phyloP scores from a whole-genome alignment of 306 rosid genomes.

The barrel medic (Medicago truncatula) region DNA sequence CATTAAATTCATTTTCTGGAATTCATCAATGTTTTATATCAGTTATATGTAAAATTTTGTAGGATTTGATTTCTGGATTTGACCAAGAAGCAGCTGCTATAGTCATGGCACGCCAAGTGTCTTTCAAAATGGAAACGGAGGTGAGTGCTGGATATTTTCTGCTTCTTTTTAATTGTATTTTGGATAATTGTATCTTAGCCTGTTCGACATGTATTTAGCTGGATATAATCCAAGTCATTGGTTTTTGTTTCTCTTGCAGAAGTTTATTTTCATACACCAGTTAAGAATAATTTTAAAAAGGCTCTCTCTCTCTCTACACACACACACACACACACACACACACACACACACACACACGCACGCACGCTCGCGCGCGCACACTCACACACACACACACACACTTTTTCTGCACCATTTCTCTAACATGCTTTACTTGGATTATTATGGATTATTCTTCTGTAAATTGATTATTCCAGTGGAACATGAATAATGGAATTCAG shows the following conservation, averaged over 20 bases:
- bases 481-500: background rate
- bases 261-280: too few species aligned
- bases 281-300: too few species aligned
- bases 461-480: background rate
- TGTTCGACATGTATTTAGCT: background rate
- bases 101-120: slow-evolving; percentile 95
- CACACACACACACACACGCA: background rate
- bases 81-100: slow-evolving; percentile 99
- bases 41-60: slow-evolving; percentile 32
- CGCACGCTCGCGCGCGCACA: background rate
- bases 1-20: slow-evolving; percentile 4
- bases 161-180: slow-evolving; percentile 21
- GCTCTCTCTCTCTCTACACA: too few species aligned
- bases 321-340: background rate
- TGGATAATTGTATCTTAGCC: background rate
- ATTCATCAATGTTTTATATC: slow-evolving; percentile 25
- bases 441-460: slow-evolving; percentile 15
- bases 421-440: slow-evolving; percentile 2
- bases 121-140: slow-evolving; percentile 99
- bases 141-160: slow-evolving; percentile 47
- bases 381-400: background rate
- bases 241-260: too few species aligned
- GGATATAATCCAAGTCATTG: background rate
- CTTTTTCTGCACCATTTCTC: slow-evolving; percentile 8
- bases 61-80: slow-evolving; percentile 98